Evolutionary conservation across 176 grass and related monocot species (phyloP), one percentile per base, ranked within the genome.

Genomic region (Urochloa ruziziensis): DNA sequence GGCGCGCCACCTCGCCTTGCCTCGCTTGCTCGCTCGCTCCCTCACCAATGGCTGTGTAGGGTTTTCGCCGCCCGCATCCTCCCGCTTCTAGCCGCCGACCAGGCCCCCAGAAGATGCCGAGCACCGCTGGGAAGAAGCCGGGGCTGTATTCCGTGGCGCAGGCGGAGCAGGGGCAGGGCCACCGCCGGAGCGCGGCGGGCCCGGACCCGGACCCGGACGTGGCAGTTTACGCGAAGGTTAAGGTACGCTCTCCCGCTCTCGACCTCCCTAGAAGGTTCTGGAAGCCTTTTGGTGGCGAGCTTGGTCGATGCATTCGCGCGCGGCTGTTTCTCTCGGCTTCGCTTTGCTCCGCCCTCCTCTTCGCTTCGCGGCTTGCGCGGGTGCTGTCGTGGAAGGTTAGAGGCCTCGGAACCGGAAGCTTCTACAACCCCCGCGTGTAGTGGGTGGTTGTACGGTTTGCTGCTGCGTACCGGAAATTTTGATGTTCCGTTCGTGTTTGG

Each of bases 31-130:
- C 39, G 34, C 25, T 12, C 21, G 70, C 29, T 21, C 29, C 62
- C 75, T 60, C 80, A 43, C 84, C 86, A 90, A 90, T 86, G 90
- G 73, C 67, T 73, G 79, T 42, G 68, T 89, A 84, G 90, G 87
- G 83, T 92, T 90, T 92, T 84, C 73, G 39, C 21, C 53, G 13
- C 74, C 28, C 30, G 10, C 66, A 53, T 59, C 36, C 62, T 70
- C 70, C 30, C 52, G 25, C 70, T 25, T 48, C 53, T 69, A 69
- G 52, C 43, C 48, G 34, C 52, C 76, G 24, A 53, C 4, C 14
- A n/a, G 32, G 29, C n/a, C 49, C 23, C 53, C 13, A 34, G 61
- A 62, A 62, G 53, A 66, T 43, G 74, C 63, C n/a, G 69, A 6
- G 10, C 3, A 12, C 2, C 5, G 36, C 46, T 12, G 8, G 23